Evolutionary conservation across 192 early-diverging fungal species (phyloP), one percentile per base, ranked within the genome.

Genomic region (Radiomyces spectabilis): DNA sequence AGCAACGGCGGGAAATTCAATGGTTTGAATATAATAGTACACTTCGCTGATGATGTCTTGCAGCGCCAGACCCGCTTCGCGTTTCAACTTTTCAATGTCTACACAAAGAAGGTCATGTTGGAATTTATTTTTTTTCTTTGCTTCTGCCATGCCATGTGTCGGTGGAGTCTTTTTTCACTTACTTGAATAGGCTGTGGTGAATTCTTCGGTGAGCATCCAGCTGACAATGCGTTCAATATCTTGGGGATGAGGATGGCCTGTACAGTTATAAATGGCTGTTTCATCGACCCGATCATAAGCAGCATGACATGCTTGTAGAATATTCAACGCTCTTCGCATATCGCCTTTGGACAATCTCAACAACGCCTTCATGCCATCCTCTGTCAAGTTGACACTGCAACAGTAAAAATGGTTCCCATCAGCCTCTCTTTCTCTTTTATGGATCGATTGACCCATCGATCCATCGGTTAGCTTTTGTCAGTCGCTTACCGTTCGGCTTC

Each of bases 291-390:
- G 30, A 43, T 86, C 76, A 54, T 86, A 94, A 5, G 88, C 92
- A 4, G 93, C 90, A 69, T 93, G 88, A 54, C 88, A 91, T 1
- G 94, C 84, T 71, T 95, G 97, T 38, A 98, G 69, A 35, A 99
- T 91, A 67, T 99, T 99, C 30, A 99, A 73, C 5, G 91, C 89
- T 18, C 91, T 78, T 57, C 97, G 81, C 97, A 99, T 99, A 66
- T 99, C 97, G n/a, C 97, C 95, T 41, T 82, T 76, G 0, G 90
- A 91, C 0, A 99, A 66, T 46, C 74, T 78, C 38, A 97, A 64
- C 18, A 99, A 70, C 16, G 97, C 93, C 22, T 83, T 51, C 49
- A 78, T 80, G 6, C 91, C 95, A 6, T 88, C 83, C 16, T 81
- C 68, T 2, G 86, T 85, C 15, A 99, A 83, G 34, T 91, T 79